Conservation (phyloP, 2,329 filamentous ascomycete species). For the Plenodomus biglobosus region DNA sequence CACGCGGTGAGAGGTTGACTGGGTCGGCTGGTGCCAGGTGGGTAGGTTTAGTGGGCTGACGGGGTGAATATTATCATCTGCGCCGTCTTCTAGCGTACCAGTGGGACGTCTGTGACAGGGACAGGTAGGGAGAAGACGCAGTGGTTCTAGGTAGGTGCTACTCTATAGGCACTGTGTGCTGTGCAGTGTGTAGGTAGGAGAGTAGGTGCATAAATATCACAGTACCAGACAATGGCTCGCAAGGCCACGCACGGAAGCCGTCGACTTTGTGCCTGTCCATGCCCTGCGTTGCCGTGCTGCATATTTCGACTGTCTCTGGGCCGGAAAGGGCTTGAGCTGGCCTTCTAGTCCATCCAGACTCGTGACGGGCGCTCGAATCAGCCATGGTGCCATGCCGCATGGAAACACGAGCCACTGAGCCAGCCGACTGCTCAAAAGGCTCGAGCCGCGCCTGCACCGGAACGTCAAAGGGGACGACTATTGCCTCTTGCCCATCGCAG, state of each 20-base stretch:
- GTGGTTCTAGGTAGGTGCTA: no score
- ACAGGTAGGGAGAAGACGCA: no score
- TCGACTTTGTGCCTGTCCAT: no score
- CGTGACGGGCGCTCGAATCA: constrained; percentile 24
- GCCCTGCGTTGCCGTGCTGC: constrained; percentile 9
- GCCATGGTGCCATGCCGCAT: constrained; percentile 12
- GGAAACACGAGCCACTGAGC: constrained; percentile 14
- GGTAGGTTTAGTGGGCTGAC: not conserved
- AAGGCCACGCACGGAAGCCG: no score
- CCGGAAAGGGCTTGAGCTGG: constrained; percentile 8
- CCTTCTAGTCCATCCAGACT: constrained; percentile 4
- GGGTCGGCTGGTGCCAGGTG: not conserved
- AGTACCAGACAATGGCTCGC: no score
- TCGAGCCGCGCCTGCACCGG: constrained; percentile 22
- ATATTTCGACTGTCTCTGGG: no score
- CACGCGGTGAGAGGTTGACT: not conserved
- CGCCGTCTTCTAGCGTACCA: no score
- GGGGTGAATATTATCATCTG: not conserved
- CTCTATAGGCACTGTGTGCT: no score
- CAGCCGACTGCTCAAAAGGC: constrained; percentile 8
- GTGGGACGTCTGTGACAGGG: no score
- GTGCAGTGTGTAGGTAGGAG: no score
- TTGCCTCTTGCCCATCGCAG: constrained; percentile 1
- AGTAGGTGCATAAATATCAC: no score
- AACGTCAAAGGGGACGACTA: constrained; percentile 9